Conservation (phyloP, 1,139 yeast species). For the Ogataea hybrid region DNA sequence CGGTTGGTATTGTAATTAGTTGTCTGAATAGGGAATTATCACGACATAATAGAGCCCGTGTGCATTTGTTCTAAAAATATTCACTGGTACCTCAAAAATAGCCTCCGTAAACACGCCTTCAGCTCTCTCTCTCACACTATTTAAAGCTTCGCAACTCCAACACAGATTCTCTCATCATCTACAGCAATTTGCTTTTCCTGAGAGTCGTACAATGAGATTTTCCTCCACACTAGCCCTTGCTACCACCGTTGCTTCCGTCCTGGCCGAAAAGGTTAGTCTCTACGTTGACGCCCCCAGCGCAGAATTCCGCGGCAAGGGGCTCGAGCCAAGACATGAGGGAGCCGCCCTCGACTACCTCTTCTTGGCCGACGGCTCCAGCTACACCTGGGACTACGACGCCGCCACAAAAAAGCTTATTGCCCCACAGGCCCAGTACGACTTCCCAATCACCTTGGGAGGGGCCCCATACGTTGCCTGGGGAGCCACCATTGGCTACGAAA, state of each 20-base stretch:
- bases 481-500: conserved; percentile 12
- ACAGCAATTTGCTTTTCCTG: neutral
- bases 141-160: neutral
- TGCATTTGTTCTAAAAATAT: neutral
- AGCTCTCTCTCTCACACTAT: neutral
- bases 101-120: neutral
- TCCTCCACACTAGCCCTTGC: conserved; percentile 16
- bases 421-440: conserved; percentile 5
- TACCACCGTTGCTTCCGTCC: conserved; percentile 28
- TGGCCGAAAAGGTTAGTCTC: conserved; percentile 21
- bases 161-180: neutral
- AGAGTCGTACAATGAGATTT: conserved; percentile 10
- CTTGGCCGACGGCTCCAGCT: conserved; percentile 25
- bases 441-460: conserved; percentile 5
- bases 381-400: conserved; percentile 16
- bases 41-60: no score
- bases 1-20: no score
- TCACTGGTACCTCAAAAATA: neutral
- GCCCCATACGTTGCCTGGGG: conserved; percentile 19
- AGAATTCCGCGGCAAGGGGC: conserved; percentile 32
- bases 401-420: conserved; percentile 1
- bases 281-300: conserved; percentile 28
- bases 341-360: conserved; percentile 52
- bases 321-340: conserved; percentile 47
- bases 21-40: no score